phyloP scores from a whole-genome alignment of 2,329 filamentous ascomycete species.

The Pseudogymnoascus sp. region DNA sequence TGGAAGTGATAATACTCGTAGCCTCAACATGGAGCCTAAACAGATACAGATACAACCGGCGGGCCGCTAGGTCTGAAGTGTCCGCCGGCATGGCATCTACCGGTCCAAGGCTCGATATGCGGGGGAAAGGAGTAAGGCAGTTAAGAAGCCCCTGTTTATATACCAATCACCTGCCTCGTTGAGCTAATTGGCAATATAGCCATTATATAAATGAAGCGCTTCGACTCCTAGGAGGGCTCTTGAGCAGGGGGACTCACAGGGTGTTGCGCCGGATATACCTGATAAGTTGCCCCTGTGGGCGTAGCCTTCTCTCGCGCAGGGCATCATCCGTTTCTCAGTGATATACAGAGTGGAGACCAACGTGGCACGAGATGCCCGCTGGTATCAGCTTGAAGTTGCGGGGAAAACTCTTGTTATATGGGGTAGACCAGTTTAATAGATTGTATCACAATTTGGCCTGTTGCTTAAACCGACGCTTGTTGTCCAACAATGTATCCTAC shows the following conservation, averaged over 20 bases:
- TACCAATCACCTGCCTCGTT: not conserved
- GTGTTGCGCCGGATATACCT: not conserved
- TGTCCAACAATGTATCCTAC: not conserved
- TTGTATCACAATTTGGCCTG: not conserved
- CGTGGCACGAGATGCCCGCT: not conserved
- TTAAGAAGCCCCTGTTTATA: not conserved
- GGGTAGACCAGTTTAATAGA: not conserved
- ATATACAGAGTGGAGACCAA: not conserved
- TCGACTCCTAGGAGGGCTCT: not conserved
- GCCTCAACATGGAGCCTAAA: not conserved
- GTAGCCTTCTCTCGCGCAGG: not conserved
- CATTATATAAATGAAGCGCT: not conserved
- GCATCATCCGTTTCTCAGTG: not conserved
- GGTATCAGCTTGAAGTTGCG: constrained; percentile 5
- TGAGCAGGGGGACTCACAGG: not conserved
- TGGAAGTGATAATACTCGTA: not conserved
- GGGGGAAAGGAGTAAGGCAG: not conserved
- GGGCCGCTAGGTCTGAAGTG: not conserved
- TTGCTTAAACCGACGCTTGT: not conserved
- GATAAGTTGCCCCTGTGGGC: not conserved
- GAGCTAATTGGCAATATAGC: not conserved
- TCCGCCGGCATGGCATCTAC: not conserved
- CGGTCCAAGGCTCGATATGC: not conserved
- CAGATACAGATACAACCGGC: not conserved
- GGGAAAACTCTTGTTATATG: constrained; percentile 6